Conservation (phyloP, 345 rosid genomes). For the Salix viminalis region DNA sequence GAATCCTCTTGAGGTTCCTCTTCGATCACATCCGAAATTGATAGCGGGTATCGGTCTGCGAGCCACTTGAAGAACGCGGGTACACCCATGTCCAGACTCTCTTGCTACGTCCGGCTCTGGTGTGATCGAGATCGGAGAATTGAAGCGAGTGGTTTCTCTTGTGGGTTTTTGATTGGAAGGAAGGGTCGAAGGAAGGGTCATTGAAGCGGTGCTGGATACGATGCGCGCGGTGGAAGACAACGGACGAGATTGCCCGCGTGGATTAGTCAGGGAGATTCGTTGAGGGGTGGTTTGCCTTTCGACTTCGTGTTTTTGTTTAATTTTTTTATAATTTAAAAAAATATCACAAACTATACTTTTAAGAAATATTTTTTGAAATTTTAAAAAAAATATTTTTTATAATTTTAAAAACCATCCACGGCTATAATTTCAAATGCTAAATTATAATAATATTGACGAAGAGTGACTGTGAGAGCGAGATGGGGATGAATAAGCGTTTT, state of each 20-base stretch:
- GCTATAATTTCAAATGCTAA: too few relatives aligned
- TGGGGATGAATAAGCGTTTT: too few relatives aligned
- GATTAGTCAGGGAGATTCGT: background rate
- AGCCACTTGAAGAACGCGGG: constrained; percentile 98
- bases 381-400: too few relatives aligned
- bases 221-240: background rate
- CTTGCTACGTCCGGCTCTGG: background rate
- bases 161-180: background rate
- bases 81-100: constrained; percentile 61
- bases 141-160: background rate
- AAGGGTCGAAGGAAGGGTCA: constrained; percentile 5
- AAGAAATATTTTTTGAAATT: too few relatives aligned
- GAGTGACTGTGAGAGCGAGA: too few relatives aligned
- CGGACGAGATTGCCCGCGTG: constrained; percentile 17
- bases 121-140: background rate
- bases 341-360: too few relatives aligned
- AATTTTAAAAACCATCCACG: too few relatives aligned
- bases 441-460: too few relatives aligned
- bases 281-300: background rate
- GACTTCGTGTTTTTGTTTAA: background rate
- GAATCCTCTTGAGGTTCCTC: constrained; percentile 50
- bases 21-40: constrained; percentile 77
- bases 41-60: constrained; percentile 82
- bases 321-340: too few relatives aligned
- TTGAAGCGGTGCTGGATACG: background rate